Evolutionary conservation across 1,284 basidiomycete genomes (phyloP).

Genomic region (Serendipita sp.): DNA sequence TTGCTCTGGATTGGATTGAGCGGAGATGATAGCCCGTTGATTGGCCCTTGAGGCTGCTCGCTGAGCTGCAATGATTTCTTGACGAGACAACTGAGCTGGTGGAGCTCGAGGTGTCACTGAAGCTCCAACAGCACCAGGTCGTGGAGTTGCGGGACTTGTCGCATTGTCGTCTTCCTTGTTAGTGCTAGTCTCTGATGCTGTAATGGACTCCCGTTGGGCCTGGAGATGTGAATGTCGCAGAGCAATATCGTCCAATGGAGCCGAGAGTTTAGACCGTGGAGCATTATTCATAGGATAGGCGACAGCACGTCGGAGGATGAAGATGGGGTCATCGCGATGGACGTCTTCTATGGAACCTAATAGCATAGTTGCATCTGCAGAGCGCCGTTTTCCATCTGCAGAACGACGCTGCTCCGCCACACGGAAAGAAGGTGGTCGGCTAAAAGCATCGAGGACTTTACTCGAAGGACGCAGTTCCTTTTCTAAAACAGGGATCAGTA

Average conservation of each 20-base stretch:
- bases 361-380: slow-evolving; percentile 65
- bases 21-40: slow-evolving; percentile 72
- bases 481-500: slow-evolving; percentile 32
- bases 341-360: slow-evolving; percentile 60
- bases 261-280: slow-evolving; percentile 46
- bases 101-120: slow-evolving; percentile 24
- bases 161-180: slow-evolving; percentile 3
- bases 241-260: slow-evolving; percentile 60
- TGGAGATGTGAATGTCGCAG: slow-evolving; percentile 41
- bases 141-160: slow-evolving; percentile 14
- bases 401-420: slow-evolving; percentile 40
- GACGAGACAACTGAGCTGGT: slow-evolving; percentile 36
- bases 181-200: slow-evolving; percentile 11
- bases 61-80: slow-evolving; percentile 88
- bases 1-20: slow-evolving; percentile 67
- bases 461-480: slow-evolving; percentile 60
- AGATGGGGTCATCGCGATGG: slow-evolving; percentile 68
- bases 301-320: slow-evolving; percentile 68
- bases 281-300: slow-evolving; percentile 49
- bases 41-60: slow-evolving; percentile 71
- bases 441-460: slow-evolving; percentile 74
- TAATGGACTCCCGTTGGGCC: slow-evolving; percentile 35
- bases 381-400: slow-evolving; percentile 65
- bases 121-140: slow-evolving; percentile 28
- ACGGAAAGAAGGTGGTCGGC: slow-evolving; percentile 58